Conservation (phyloP, 1,139 yeast genomes). For the Yamadazyma blattariae region DNA sequence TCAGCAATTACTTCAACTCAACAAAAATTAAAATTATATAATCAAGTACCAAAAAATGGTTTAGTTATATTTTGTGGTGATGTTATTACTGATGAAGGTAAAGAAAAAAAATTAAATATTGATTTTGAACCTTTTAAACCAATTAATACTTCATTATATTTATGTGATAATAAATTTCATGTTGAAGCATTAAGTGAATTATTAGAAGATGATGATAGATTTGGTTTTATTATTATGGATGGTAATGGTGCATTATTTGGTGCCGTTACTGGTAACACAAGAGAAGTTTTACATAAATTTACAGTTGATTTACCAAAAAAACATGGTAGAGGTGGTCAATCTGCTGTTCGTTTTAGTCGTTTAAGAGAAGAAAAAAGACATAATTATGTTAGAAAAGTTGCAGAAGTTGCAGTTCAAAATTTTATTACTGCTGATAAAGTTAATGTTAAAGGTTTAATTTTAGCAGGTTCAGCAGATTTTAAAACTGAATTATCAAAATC, state of each 20-base stretch:
- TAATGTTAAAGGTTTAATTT: conserved; percentile 86
- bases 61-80: conserved; percentile 97
- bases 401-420: conserved; percentile 97
- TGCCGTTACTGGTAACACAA: conserved; percentile 92
- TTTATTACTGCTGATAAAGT: conserved; percentile 91
- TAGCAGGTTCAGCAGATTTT: conserved; percentile 99
- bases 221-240: conserved; percentile 97
- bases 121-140: conserved; percentile 98
- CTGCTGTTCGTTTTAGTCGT: conserved; percentile 98
- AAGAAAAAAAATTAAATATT: conserved; percentile 90
- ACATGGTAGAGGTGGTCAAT: conserved; percentile 99
- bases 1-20: conserved; percentile 98
- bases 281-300: conserved; percentile 94
- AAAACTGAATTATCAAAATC: conserved; percentile 90
- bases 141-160: conserved; percentile 89
- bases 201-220: conserved; percentile 90
- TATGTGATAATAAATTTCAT: conserved; percentile 97
- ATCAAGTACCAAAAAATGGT: conserved; percentile 88
- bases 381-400: conserved; percentile 95
- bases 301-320: conserved; percentile 97
- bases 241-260: conserved; percentile 98
- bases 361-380: conserved; percentile 99
- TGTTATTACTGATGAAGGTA: conserved; percentile 94
- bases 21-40: conserved; percentile 89
- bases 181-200: conserved; percentile 94